Conservation (phyloP, 257 asterid genomes). For the Solanum sparsipilum region DNA sequence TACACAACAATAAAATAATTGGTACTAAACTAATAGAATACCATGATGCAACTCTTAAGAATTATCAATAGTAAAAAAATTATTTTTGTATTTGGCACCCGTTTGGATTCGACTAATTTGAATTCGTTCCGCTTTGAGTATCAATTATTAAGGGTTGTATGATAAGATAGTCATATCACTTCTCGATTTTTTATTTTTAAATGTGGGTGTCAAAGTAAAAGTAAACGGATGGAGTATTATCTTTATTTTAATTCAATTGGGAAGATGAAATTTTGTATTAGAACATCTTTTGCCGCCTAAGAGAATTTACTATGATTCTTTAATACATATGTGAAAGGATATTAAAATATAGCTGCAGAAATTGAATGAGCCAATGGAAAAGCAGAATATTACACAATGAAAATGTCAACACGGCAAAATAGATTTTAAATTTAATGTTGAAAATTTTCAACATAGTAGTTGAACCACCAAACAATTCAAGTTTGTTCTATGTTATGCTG, state of each 20-base stretch:
- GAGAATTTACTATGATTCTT: not conserved
- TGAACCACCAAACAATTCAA: not conserved
- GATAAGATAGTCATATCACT: not conserved
- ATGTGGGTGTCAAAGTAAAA: not conserved
- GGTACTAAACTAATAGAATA: not conserved
- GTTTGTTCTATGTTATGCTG: not conserved
- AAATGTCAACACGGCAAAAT: not conserved
- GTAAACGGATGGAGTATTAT: not conserved
- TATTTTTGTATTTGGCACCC: not conserved
- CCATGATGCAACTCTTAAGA: not conserved
- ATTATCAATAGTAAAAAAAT: not conserved
- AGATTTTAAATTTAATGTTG: constrained; percentile 1
- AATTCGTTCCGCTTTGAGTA: not conserved
- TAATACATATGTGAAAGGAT: not conserved
- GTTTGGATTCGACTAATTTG: not conserved
- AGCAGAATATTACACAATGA: not conserved
- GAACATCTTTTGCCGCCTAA: not conserved
- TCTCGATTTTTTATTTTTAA: no score
- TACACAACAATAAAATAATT: not conserved
- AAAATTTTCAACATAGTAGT: not conserved
- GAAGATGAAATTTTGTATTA: not conserved
- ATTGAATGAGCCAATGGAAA: not conserved
- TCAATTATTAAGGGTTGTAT: not conserved
- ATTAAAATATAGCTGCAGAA: not conserved
- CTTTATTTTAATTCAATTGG: not conserved